Evolutionary conservation across 1,139 yeast species (phyloP).

Genomic region (Pichia sp.): DNA sequence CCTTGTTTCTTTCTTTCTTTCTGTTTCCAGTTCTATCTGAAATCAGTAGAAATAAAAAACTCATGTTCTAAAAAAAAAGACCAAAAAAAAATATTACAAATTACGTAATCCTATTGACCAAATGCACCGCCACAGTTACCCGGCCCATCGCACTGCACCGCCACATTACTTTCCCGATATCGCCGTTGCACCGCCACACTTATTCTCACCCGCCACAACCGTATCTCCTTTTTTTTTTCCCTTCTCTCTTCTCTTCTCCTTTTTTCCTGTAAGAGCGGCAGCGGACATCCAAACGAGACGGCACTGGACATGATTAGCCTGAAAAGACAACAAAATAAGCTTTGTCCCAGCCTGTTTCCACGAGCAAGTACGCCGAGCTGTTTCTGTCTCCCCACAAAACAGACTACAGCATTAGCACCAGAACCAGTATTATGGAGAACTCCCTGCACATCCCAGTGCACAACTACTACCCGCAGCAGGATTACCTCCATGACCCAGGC

Average conservation of each 20-base stretch:
- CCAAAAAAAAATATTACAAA: background rate
- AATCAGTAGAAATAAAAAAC: no score
- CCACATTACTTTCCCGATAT: background rate
- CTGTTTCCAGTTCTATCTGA: background rate
- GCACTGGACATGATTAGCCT: background rate
- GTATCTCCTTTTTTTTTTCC: background rate
- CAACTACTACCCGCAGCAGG: conserved; percentile 13
- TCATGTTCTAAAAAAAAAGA: background rate
- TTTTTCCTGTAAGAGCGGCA: background rate
- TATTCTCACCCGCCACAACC: background rate
- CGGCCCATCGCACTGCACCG: background rate
- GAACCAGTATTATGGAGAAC: conserved; percentile 9
- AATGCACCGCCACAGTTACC: background rate
- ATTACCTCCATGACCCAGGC: background rate
- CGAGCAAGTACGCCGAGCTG: no score
- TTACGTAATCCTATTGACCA: background rate
- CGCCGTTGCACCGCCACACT: background rate
- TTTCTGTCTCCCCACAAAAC: background rate
- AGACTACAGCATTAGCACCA: background rate
- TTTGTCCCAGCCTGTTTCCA: no score
- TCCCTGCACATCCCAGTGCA: conserved; percentile 13
- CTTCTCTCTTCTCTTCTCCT: background rate
- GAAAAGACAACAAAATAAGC: background rate
- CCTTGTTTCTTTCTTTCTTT: background rate
- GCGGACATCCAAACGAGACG: background rate